Conservation (phyloP, 148 eudicot species). For the Rhododendron ferrugineum region DNA sequence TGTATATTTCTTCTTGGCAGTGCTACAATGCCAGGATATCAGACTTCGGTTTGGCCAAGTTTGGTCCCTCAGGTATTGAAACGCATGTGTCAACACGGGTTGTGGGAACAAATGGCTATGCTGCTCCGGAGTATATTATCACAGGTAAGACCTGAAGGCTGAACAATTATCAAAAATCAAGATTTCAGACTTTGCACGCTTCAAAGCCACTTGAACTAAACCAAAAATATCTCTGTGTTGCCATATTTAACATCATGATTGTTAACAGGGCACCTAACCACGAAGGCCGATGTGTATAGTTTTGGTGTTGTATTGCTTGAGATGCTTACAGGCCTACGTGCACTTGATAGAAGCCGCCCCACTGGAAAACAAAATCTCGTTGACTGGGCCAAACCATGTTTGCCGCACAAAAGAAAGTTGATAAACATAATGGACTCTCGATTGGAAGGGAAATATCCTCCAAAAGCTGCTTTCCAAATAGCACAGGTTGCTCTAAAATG, state of each 20-base stretch:
- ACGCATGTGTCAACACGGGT: conserved; percentile 78
- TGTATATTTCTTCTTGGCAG: conserved; percentile 26
- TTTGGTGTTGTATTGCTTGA: conserved; percentile 80
- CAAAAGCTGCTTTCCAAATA: conserved; percentile 45
- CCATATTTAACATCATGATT: not conserved
- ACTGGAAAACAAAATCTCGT: conserved; percentile 5
- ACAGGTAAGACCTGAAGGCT: conserved; percentile 45
- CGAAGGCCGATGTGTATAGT: conserved; percentile 80
- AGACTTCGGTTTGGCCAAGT: conserved; percentile 79
- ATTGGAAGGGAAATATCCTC: conserved; percentile 65
- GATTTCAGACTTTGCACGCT: not conserved
- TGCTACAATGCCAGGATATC: conserved; percentile 71
- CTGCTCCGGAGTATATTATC: conserved; percentile 86
- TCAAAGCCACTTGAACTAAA: not conserved
- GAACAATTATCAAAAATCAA: not conserved
- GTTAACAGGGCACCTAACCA: conserved; percentile 65
- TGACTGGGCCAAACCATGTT: conserved; percentile 19
- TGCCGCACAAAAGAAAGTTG: conserved; percentile 41
- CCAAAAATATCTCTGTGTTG: not conserved
- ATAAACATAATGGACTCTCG: conserved; percentile 62
- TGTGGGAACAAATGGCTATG: conserved; percentile 83
- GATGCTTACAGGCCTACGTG: conserved; percentile 29
- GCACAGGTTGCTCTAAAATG: conserved; percentile 71
- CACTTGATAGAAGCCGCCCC: conserved; percentile 10
- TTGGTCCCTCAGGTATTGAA: conserved; percentile 62